Conservation (phyloP, 2,329 filamentous ascomycete genomes). For the Botrytis hyacinthi region DNA sequence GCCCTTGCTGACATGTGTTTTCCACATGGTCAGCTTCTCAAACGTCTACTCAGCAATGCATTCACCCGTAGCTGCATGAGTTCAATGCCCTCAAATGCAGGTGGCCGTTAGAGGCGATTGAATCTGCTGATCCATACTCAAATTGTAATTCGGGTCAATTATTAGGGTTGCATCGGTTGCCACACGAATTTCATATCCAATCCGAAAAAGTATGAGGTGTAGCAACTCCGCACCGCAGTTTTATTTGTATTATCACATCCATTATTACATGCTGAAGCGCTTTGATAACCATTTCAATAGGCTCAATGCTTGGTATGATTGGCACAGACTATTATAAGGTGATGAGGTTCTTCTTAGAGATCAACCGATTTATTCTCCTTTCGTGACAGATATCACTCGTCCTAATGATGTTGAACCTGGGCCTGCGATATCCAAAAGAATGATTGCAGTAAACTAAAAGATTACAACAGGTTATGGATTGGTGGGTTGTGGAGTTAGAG, state of each 20-base stretch:
- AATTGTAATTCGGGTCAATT: background rate
- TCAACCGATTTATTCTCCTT: conserved; percentile 18
- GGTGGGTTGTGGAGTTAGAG: background rate
- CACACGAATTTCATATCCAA: conserved; percentile 7
- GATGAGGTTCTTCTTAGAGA: conserved; percentile 1
- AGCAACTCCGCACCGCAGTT: conserved; percentile 10
- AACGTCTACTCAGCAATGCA: conserved; percentile 7
- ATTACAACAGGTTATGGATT: background rate
- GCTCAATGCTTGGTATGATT: background rate
- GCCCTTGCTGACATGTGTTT: conserved; percentile 15
- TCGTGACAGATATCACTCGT: background rate
- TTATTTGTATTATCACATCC: conserved; percentile 12
- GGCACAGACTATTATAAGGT: conserved; percentile 14
- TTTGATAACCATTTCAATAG: conserved; percentile 13
- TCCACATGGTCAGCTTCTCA: conserved; percentile 8
- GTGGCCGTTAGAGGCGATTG: conserved; percentile 6
- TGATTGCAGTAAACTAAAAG: background rate
- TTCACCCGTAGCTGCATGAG: background rate
- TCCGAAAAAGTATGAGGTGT: conserved; percentile 7
- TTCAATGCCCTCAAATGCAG: conserved; percentile 11
- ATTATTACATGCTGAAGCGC: conserved; percentile 14
- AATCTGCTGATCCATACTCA: background rate
- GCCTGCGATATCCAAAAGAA: background rate
- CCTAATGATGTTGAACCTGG: background rate
- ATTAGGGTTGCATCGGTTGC: conserved; percentile 2